phyloP scores from a whole-genome alignment of 2,329 filamentous ascomycete species.

The Gaeumannomyces tritici region DNA sequence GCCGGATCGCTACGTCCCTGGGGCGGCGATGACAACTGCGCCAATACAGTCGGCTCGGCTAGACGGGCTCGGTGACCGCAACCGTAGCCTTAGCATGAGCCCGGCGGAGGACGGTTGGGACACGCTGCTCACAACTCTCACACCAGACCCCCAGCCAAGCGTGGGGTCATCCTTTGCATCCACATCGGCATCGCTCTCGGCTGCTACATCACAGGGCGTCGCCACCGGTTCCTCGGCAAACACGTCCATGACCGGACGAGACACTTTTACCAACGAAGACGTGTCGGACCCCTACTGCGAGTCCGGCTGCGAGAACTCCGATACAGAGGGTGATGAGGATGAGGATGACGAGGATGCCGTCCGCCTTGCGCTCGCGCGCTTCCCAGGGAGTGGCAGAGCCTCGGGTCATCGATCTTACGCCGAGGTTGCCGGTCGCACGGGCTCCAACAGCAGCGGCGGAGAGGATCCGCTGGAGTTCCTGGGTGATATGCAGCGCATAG shows the following conservation, averaged over 20 bases:
- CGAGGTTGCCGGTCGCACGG: conserved; percentile 33
- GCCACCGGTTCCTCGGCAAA: conserved; percentile 30
- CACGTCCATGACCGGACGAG: conserved; percentile 34
- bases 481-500: conserved; percentile 60
- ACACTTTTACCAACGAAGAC: conserved; percentile 21
- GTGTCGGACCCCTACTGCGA: conserved; percentile 35
- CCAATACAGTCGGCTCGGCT: conserved; percentile 16
- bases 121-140: conserved; percentile 68
- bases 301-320: conserved; percentile 45
- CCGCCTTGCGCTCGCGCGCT: conserved; percentile 12
- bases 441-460: conserved; percentile 18
- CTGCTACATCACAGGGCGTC: conserved; percentile 29
- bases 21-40: neutral
- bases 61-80: conserved; percentile 76
- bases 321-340: conserved; percentile 41
- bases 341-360: conserved; percentile 18
- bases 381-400: conserved; percentile 4
- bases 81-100: conserved; percentile 74
- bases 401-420: conserved; percentile 22
- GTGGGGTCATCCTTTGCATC: conserved; percentile 76
- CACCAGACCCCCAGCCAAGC: conserved; percentile 71
- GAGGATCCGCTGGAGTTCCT: conserved; percentile 22
- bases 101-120: conserved; percentile 66
- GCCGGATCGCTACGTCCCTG: neutral
- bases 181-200: conserved; percentile 40